These are phyloP conservation scores for Hanseniaspora meyeri DNA, from an alignment of 805 yeast genomes.

Conservation along the genomic window DNA sequence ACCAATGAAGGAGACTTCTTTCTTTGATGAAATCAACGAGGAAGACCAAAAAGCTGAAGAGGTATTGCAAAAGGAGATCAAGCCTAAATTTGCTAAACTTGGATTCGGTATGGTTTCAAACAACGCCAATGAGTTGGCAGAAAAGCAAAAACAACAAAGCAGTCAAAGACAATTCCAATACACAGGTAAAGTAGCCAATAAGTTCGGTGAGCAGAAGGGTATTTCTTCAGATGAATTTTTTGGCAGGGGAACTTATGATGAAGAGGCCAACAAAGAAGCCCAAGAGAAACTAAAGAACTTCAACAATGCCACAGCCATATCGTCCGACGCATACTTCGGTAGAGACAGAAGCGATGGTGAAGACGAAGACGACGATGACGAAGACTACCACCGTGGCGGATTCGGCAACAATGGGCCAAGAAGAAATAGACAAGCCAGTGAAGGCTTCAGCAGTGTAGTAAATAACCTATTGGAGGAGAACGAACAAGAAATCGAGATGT, in stretches of 20 bases:
- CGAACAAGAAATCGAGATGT: constrained; percentile 77
- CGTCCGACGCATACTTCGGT: constrained; percentile 87
- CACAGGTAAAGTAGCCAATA: constrained; percentile 61
- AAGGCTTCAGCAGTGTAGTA: constrained; percentile 34
- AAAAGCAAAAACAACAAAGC: constrained; percentile 29
- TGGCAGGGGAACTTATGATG: constrained; percentile 77
- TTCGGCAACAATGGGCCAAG: constrained; percentile 23
- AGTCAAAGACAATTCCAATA: constrained; percentile 47
- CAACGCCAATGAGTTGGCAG: constrained; percentile 37
- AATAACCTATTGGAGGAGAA: constrained; percentile 55
- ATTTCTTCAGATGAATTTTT: constrained; percentile 92
- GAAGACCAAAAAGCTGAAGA: constrained; percentile 17
- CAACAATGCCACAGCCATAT: constrained; percentile 78
- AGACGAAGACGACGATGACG: constrained; percentile 21
- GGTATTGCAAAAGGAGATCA: constrained; percentile 31
- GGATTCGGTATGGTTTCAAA: constrained; percentile 84
- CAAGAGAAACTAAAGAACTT: constrained; percentile 61
- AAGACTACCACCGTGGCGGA: constrained; percentile 13
- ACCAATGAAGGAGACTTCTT: constrained; percentile 14
- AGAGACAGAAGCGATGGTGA: constrained; percentile 52
- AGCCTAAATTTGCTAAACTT: constrained; percentile 60
- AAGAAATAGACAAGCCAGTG: constrained; percentile 20
- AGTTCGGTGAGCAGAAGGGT: constrained; percentile 82
- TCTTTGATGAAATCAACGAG: constrained; percentile 18
- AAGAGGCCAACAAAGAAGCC: constrained; percentile 68